Base-by-base conservation (phyloP, 2,329 filamentous ascomycete genomes). In the Diplodia corticola region DNA sequence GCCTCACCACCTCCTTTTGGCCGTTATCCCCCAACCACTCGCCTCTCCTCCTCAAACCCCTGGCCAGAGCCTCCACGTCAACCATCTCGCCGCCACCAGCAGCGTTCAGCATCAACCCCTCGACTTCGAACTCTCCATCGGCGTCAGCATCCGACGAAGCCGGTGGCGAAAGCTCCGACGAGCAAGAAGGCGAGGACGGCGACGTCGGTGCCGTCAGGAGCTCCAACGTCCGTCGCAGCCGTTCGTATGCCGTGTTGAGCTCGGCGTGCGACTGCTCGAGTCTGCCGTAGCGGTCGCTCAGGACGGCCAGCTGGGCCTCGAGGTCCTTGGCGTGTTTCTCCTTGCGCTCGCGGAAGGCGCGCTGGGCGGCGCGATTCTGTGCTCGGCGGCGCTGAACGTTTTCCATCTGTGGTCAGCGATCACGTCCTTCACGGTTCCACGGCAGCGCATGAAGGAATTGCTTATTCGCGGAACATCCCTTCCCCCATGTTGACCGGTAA, bases 321-420 rank as follows among this genome's bases (percentile, higher is more conserved):
- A 89, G 82, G 70, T 89, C 87, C 68, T 84, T 84, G 71, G 88
- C 88, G 68, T 88, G 84, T 73, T 88, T 86, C 72, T 89, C 86
- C 71, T 88, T 88, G 63, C 86, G 81, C 73, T 88, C 85, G 55
- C 86, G 80, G 72, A 88, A 88, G 0, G 85, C 86, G 67, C 86
- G 79, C 73, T 88, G 86, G 2, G 86, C 87, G 46, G 85, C 85
- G 64, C 85, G 82, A 70, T 88, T 88, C 70, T 88, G 86, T 53
- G 85, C 85, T 72, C 85, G 80, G 67, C 86, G 83, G 54, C 85
- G 82, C 84, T 87, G 37, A 10, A 13, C 9, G 4, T 1, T 12
- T 7, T 44, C 17, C 40, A 10, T n/a, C 7, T 20, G 54, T 28
- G 17, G 13, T 33, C 40, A 26, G 37, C 9, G 1, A 9, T 10